Conservation (phyloP, 2,329 filamentous ascomycete genomes). For the Talaromyces sp. region DNA sequence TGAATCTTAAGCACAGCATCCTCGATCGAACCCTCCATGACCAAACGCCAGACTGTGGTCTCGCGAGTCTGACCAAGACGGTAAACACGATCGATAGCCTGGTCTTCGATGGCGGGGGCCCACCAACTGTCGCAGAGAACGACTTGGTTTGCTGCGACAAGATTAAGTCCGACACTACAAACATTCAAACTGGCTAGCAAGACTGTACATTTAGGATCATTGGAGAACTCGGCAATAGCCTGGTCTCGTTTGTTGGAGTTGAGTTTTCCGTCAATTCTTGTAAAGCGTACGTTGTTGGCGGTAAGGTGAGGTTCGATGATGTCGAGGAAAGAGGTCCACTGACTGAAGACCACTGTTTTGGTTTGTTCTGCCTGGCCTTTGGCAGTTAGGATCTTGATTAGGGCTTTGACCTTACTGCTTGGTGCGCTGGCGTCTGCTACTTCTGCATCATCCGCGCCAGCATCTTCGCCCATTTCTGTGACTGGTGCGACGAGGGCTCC, state of each 20-base stretch:
- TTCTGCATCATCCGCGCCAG: conserved; percentile 54
- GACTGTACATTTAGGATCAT: conserved; percentile 65
- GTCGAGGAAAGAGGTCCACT: conserved; percentile 77
- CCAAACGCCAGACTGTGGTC: conserved; percentile 74
- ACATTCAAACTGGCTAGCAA: conserved; percentile 79
- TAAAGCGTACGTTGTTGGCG: conserved; percentile 59
- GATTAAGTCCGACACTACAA: conserved; percentile 80
- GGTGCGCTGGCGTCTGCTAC: conserved; percentile 62
- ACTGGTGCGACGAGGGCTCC: conserved; percentile 65
- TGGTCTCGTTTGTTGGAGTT: conserved; percentile 64
- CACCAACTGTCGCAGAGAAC: conserved; percentile 85
- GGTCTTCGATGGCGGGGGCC: conserved; percentile 89
- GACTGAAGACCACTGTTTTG: conserved; percentile 78
- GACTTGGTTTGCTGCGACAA: conserved; percentile 81
- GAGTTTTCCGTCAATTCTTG: conserved; percentile 80
- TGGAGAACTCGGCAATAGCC: conserved; percentile 65
- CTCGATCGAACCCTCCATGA: conserved; percentile 78
- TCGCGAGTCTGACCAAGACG: conserved; percentile 76
- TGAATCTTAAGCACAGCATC: conserved; percentile 77
- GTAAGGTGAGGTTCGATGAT: conserved; percentile 68
- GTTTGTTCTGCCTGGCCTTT: conserved; percentile 62
- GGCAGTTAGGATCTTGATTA: conserved; percentile 71
- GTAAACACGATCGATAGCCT: conserved; percentile 85
- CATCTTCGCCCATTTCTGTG: conserved; percentile 52
- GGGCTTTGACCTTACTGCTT: conserved; percentile 78